Evolutionary conservation across 2,329 filamentous ascomycete genomes (phyloP), one percentile per base, ranked within the genome.

Genomic region (Aspergillus uvarum): DNA sequence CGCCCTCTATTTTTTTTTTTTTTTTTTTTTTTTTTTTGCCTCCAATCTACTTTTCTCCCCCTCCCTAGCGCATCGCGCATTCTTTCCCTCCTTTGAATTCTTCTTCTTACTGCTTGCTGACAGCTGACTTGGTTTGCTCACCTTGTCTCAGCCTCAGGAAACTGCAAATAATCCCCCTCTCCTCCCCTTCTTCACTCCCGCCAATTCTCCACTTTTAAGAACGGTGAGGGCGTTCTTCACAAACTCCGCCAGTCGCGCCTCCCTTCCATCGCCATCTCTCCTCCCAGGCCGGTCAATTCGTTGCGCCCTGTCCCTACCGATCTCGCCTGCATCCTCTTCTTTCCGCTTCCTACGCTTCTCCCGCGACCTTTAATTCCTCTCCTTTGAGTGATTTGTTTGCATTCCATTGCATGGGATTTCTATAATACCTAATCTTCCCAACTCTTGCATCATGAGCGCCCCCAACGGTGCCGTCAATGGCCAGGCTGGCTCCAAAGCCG

Each of bases 401-500:
- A 61, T 44, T 64, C 60, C 61, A 54, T 65, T 67, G 62, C 59
- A 70, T 65, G 67, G 64, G 66, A 63, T 66, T 51, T 58, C 55
- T 63, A 66, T 64, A 62, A 68, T 69, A 62, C 54, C 56, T 73
- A 70, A 72, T 71, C 57, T 31, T 63, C 54, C 26, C 59, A 51
- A 49, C 54, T 51, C 54, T 57, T 63, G 61, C 69, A 77, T 65
- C 68, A 80, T 80, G 78, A 70, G 72, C 63, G 70, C 73, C 26
- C 7, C 26, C 61, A 78, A 78, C 67, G 74, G 71, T 61, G 66
- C 67, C 59, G 71, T 77, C 65, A 86, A 86, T 71, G 84, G 83
- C 72, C 75, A 79, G 55, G 77, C 79, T 59, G 84, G 84, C 72
- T 87, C 89, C 58, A 92, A 90, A 75, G 87, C 92, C 66, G 88